Evolutionary conservation across 148 eudicot species (phyloP), one percentile per base, ranked within the genome.

Genomic region (Amaranthus palmeri): DNA sequence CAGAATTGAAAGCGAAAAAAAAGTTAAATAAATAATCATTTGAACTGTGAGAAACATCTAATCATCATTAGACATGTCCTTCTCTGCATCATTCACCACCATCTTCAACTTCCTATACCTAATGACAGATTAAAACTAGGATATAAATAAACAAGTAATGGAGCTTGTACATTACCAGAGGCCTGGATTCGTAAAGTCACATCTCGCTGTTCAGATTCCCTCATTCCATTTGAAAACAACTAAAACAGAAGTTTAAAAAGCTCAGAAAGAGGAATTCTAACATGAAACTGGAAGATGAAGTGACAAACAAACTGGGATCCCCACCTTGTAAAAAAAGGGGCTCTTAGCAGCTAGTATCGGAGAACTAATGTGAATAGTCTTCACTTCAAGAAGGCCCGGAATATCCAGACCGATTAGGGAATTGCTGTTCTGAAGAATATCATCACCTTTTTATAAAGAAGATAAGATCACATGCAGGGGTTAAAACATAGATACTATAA

Each of bases 321-420:
- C 53, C 56, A 90, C 97, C 90, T 89, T 89, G 54, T 87, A 89
- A 56, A 91, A 91, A 69, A 84, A 91, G 10, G 88, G 87, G 76
- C 93, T 88, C 82, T 82, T 87, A 72, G 90, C 93, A 53, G 97
- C 97, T 76, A 91, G 75, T 66, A 91, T 87, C 48, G 92, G 90
- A 68, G 93, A 91, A 77, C 93, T 91, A 46, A 91, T 87, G 79
- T 91, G 88, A 61, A 91, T 61, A 61, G 85, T 86, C 73, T 77
- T 87, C 49, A 86, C 87, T 74, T 72, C 72, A 40, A 84, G 59
- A 55, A 74, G 75, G 49, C 70, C 60, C 8, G 85, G 64, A 68
- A 71, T 74, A 25, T 85, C 88, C 82, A 77, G 74, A 67, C 43
- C 41, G 57, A 58, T 48, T 6, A 15, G 41, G 54, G 72, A 57